These are phyloP conservation scores for Schizophyllum commune DNA, from an alignment of 1,284 basidiomycete species.

Conservation along the genomic window DNA sequence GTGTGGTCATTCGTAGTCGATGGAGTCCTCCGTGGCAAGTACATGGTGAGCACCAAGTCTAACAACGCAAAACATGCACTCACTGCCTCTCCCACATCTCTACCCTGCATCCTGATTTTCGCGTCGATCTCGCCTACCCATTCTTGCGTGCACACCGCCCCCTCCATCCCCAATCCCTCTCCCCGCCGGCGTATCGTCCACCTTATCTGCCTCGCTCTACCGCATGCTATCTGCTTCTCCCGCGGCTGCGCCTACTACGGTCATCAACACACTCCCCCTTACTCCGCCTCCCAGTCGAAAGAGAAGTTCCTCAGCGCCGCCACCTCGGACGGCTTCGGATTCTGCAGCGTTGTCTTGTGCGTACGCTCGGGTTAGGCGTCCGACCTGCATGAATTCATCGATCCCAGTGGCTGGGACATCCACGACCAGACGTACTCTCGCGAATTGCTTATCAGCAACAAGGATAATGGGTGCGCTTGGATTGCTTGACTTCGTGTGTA, in stretches of 20 bases:
- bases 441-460: constrained; percentile 88
- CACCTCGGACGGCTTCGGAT: constrained; percentile 80
- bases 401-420: constrained; percentile 74
- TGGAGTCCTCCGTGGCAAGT: constrained; percentile 89
- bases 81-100: background rate
- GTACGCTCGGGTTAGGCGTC: constrained; percentile 15
- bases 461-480: constrained; percentile 56
- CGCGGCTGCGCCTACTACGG: too few relatives aligned
- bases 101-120: background rate
- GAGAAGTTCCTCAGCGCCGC: constrained; percentile 85
- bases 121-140: too few relatives aligned
- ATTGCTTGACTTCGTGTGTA: background rate
- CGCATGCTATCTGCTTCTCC: too few relatives aligned
- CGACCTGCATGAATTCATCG: background rate
- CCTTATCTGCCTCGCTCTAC: too few relatives aligned
- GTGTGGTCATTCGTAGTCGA: constrained; percentile 50
- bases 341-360: constrained; percentile 87
- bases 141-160: too few relatives aligned
- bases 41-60: constrained; percentile 53
- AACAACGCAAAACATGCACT: background rate
- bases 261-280: too few relatives aligned
- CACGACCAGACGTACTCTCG: constrained; percentile 78
- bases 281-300: constrained; percentile 52
- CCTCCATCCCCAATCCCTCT: too few relatives aligned
- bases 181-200: too few relatives aligned